Evolutionary conservation across 164 flowering plant genomes (phyloP).

Genomic region (Kingdonia uniflora): DNA sequence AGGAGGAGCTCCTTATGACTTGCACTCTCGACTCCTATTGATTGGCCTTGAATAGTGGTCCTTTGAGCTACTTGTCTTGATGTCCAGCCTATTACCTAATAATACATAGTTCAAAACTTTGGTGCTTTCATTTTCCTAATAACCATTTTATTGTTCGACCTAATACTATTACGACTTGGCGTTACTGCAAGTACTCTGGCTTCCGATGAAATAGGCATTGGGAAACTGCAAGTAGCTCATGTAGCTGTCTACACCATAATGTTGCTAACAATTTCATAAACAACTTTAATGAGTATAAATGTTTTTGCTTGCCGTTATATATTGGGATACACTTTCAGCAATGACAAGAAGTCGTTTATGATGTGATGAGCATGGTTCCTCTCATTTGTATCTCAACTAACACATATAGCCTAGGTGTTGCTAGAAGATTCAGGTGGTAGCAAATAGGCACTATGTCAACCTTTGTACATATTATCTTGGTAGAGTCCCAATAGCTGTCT

Average conservation of each 20-base stretch:
- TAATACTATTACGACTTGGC: slow-evolving; percentile 63
- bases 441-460: slow-evolving; percentile 62
- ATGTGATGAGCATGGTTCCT: slow-evolving; percentile 65
- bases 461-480: slow-evolving; percentile 56
- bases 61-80: slow-evolving; percentile 52
- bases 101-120: slow-evolving; percentile 72
- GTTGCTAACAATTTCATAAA: slow-evolving; percentile 29
- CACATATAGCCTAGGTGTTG: slow-evolving; percentile 57
- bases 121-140: slow-evolving; percentile 52
- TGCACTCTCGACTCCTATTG: slow-evolving; percentile 74
- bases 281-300: slow-evolving; percentile 27
- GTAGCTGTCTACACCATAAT: slow-evolving; percentile 36
- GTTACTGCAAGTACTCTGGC: slow-evolving; percentile 84
- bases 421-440: slow-evolving; percentile 87
- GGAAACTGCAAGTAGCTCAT: slow-evolving; percentile 52
- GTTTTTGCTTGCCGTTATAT: slow-evolving; percentile 40
- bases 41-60: slow-evolving; percentile 83
- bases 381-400: slow-evolving; percentile 44
- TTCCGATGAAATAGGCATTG: slow-evolving; percentile 86
- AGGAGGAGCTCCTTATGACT: slow-evolving; percentile 46
- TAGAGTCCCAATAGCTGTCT: slow-evolving; percentile 52
- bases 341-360: slow-evolving; percentile 66
- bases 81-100: slow-evolving; percentile 65
- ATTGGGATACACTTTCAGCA: slow-evolving; percentile 59
- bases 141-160: slow-evolving; percentile 46